Percentiles rank a stretch among this genome's conserved stretches.
Evolutionary conservation across 257 asterid genomes (phyloP).

Genomic region (Solanum gracilifrons): DNA sequence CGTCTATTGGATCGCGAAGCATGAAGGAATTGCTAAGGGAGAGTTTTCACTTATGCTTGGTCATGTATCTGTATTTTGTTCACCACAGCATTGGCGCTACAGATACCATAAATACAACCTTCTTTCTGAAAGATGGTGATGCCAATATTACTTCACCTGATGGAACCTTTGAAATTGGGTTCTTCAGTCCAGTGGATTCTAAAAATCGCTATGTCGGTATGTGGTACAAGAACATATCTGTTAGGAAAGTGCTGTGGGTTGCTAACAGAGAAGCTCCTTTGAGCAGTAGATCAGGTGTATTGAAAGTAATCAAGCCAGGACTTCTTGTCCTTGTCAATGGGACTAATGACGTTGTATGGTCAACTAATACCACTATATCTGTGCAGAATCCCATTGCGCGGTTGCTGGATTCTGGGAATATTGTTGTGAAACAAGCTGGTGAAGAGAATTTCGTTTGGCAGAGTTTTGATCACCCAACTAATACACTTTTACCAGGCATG

Average conservation of each 20-base stretch:
- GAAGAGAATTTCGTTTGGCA: too few relatives aligned
- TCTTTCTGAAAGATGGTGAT: conserved; percentile 2
- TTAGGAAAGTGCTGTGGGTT: background rate
- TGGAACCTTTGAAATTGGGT: background rate
- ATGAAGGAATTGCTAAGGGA: too few relatives aligned
- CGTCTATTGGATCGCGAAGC: too few relatives aligned
- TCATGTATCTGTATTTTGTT: background rate
- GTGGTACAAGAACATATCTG: background rate
- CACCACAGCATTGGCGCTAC: background rate
- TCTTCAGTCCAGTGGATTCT: background rate
- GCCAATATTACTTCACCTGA: background rate
- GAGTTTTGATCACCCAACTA: too few relatives aligned
- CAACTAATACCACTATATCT: too few relatives aligned
- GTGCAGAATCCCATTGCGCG: too few relatives aligned
- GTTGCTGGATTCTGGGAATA: too few relatives aligned
- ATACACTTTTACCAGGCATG: too few relatives aligned
- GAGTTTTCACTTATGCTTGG: background rate
- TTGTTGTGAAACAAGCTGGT: too few relatives aligned
- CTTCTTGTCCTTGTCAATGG: too few relatives aligned
- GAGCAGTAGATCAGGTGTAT: background rate
- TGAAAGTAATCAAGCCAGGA: too few relatives aligned
- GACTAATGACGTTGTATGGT: too few relatives aligned
- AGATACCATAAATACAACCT: background rate
- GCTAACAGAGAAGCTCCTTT: background rate
- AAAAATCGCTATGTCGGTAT: background rate